These are phyloP conservation scores for Aspergillus niger DNA, from an alignment of 2,329 filamentous ascomycete genomes.

Conservation along the genomic window DNA sequence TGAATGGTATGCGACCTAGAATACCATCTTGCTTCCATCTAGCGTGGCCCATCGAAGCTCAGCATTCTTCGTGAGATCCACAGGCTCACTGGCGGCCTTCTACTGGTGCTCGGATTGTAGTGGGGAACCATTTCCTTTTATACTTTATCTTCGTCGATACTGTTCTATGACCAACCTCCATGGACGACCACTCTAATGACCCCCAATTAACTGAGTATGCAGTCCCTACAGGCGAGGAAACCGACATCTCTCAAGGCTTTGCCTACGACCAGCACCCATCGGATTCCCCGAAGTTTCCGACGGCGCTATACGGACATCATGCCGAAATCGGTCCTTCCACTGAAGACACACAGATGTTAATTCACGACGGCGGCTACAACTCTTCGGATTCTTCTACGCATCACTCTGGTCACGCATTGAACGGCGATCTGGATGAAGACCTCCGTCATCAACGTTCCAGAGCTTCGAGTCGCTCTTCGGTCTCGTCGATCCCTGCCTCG, in stretches of 20 bases:
- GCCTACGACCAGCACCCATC: not conserved
- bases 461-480: slow-evolving; percentile 43
- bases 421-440: slow-evolving; percentile 29
- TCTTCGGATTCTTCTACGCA: slow-evolving; percentile 38
- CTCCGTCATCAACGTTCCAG: slow-evolving; percentile 29
- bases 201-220: not conserved
- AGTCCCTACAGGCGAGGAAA: not conserved
- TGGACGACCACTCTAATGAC: not conserved
- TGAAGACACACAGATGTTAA: slow-evolving; percentile 23
- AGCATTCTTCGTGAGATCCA: not conserved
- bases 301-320: slow-evolving; percentile 3
- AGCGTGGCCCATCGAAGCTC: not conserved
- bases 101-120: not conserved
- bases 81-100: not conserved
- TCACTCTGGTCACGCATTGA: slow-evolving; percentile 31
- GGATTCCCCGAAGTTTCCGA: not conserved
- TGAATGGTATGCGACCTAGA: not conserved
- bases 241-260: not conserved
- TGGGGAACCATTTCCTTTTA: slow-evolving; percentile 5
- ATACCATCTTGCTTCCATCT: not conserved
- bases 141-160: not conserved
- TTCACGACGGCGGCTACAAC: slow-evolving; percentile 34
- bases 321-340: slow-evolving; percentile 15
- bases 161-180: not conserved
- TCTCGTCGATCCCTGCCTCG: slow-evolving; percentile 45